These are phyloP conservation scores for Mycena belliarum DNA, from an alignment of 768 basidiomycete genomes.

Conservation along the genomic window DNA sequence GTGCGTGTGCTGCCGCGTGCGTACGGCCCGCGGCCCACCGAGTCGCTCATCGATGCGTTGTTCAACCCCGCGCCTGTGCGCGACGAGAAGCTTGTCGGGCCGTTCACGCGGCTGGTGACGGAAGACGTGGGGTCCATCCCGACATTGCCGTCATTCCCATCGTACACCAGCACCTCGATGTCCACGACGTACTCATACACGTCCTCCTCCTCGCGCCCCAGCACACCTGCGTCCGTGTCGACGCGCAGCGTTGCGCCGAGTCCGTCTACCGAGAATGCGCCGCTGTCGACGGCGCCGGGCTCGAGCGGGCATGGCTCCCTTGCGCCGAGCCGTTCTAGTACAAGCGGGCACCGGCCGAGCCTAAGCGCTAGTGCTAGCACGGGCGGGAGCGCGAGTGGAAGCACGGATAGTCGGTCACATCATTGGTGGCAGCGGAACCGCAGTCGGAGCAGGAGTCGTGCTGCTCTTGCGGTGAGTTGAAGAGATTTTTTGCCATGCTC, in stretches of 20 bases:
- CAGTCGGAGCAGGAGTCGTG: slow-evolving; percentile 8
- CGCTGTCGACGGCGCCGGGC: not conserved
- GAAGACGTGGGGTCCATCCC: slow-evolving; percentile 6
- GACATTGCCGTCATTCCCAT: not conserved
- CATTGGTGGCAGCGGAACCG: slow-evolving; percentile 21
- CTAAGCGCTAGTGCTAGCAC: not conserved
- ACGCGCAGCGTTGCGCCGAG: not conserved
- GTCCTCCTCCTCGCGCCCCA: slow-evolving; percentile 9
- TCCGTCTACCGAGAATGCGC: not conserved
- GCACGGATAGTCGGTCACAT: not conserved
- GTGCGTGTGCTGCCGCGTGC: slow-evolving; percentile 49
- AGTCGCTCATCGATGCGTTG: slow-evolving; percentile 73
- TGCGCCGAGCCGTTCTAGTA: not conserved
- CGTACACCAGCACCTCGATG: not conserved
- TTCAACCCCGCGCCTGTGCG: slow-evolving; percentile 70
- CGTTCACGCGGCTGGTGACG: slow-evolving; percentile 36
- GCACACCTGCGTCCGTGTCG: slow-evolving; percentile 1
- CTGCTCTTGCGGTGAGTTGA: slow-evolving; percentile 9
- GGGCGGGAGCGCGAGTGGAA: not conserved
- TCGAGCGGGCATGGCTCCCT: slow-evolving; percentile 5
- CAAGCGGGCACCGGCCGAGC: not conserved
- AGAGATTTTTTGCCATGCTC: not conserved
- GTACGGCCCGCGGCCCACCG: slow-evolving; percentile 66
- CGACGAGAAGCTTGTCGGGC: slow-evolving; percentile 38
- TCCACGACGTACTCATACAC: not conserved